These are phyloP conservation scores for Pyrus bretschneideri DNA, from an alignment of 306 rosid species.

Conservation along the genomic window DNA sequence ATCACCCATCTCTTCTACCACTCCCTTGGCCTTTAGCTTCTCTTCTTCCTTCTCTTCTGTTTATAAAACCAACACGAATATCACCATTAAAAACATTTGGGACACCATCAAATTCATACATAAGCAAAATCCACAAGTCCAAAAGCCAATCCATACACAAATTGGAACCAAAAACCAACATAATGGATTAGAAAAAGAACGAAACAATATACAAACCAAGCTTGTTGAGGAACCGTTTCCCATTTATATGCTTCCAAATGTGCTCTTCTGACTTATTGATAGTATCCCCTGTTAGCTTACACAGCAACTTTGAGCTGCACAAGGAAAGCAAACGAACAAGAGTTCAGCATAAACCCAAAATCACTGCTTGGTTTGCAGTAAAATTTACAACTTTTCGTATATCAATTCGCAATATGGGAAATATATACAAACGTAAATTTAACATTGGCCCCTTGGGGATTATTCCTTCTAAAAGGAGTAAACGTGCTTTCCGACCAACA, in stretches of 20 bases:
- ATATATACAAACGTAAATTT: background rate
- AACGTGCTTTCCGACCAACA: too few species aligned
- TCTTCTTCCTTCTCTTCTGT: slow-evolving; percentile 63
- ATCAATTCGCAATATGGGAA: background rate
- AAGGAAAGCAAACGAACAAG: background rate
- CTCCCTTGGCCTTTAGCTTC: slow-evolving; percentile 29
- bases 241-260: slow-evolving; percentile 94
- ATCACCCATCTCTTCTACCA: slow-evolving; percentile 34
- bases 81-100: background rate
- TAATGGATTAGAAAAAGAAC: background rate
- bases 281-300: slow-evolving; percentile 76
- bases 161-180: background rate
- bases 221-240: slow-evolving; percentile 82
- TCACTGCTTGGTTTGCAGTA: background rate
- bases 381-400: background rate
- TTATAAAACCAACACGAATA: background rate
- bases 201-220: slow-evolving; percentile 48
- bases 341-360: background rate
- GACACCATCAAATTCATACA: background rate
- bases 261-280: slow-evolving; percentile 93
- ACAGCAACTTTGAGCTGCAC: slow-evolving; percentile 68
- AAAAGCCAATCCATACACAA: background rate
- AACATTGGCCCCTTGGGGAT: background rate
- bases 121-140: background rate
- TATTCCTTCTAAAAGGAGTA: too few species aligned